Evolutionary conservation across 306 rosid species (phyloP), one percentile per base, ranked within the genome.

Genomic region (Prunus mongolica): DNA sequence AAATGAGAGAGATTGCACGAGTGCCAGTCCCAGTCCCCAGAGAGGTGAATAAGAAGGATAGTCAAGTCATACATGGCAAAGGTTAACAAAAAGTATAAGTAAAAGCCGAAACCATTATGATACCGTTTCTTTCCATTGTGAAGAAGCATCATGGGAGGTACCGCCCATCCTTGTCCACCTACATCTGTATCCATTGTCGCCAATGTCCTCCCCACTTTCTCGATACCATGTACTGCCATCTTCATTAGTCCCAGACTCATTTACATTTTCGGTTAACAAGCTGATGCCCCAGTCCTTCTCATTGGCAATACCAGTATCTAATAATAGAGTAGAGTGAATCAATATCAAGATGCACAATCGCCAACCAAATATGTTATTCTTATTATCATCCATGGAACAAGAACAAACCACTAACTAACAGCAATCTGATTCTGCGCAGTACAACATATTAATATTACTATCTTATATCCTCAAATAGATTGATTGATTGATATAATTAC

Each of bases 111-210:
- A 30, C 16, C 9, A 62, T 62, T 15, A 2, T 61, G 65, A 61
- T 91, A 92, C 97, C 95, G 89, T 89, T 89, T 95, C 98, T 85
- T 84, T 94, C 98, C 98, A 94, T 85, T 94, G 89, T 1, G 96
- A 94, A 74, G 93, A 90, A 73, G 85, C 87, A 77, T 88, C 97
- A 61, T 81, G 71, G 28, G 90, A 94, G 71, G 71, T 87, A 73
- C 98, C 98, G 50, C 98, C 96, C 98, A 94, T 92, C 87, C 91
- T 88, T 78, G 98, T 92, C 97, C 98, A 92, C 84, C 98, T 86
- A 85, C 97, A 89, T 95, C 98, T 89, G 87, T 79, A 92, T 74
- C 98, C 98, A 86, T 91, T 95, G 71, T 86, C 86, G 52, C 90
- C 97, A 45, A 90, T 80, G 67, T 95, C 98, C 77, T 92, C 97